These are phyloP conservation scores for Pythium utonaiense DNA, from an alignment of 352 stramenopile genomes.

Conservation along the genomic window DNA sequence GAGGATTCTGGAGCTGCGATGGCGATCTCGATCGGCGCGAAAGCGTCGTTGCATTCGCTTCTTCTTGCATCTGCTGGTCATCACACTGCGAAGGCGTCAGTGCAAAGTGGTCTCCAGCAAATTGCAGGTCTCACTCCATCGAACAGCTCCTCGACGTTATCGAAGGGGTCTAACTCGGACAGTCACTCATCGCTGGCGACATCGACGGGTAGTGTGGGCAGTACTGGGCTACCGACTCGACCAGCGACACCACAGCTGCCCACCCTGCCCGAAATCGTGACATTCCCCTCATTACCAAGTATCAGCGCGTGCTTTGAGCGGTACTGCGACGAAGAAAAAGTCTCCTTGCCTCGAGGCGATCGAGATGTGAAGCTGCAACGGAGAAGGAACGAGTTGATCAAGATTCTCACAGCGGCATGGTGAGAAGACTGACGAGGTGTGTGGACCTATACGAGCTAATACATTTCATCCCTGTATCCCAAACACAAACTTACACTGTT, in stretches of 20 bases:
- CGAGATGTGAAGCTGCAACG: slow-evolving; percentile 15
- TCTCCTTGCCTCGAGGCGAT: background rate
- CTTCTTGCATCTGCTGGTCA: slow-evolving; percentile 4
- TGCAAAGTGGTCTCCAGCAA: background rate
- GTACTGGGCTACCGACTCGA: background rate
- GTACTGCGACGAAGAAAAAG: slow-evolving; percentile 5
- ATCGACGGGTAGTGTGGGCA: background rate
- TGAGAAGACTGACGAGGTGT: background rate
- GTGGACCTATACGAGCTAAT: background rate
- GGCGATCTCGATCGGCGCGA: slow-evolving; percentile 12
- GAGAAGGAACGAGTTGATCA: slow-evolving; percentile 17
- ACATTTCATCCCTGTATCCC: background rate
- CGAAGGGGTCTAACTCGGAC: slow-evolving; percentile 4
- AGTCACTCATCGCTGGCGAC: slow-evolving; percentile 7
- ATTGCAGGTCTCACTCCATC: slow-evolving; percentile 1
- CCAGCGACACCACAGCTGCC: background rate
- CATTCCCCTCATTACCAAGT: slow-evolving; percentile 13
- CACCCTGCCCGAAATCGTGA: background rate
- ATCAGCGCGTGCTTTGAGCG: slow-evolving; percentile 6
- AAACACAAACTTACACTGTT: slow-evolving; percentile 4
- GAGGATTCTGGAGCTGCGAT: background rate
- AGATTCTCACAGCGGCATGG: slow-evolving; percentile 16
- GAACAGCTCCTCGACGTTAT: slow-evolving; percentile 12
- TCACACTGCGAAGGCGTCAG: background rate
- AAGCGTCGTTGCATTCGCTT: slow-evolving; percentile 13